Evolutionary conservation across 2,329 filamentous ascomycete species (phyloP), one percentile per base, ranked within the genome.

Genomic region (Ophiostoma triangulosporum): DNA sequence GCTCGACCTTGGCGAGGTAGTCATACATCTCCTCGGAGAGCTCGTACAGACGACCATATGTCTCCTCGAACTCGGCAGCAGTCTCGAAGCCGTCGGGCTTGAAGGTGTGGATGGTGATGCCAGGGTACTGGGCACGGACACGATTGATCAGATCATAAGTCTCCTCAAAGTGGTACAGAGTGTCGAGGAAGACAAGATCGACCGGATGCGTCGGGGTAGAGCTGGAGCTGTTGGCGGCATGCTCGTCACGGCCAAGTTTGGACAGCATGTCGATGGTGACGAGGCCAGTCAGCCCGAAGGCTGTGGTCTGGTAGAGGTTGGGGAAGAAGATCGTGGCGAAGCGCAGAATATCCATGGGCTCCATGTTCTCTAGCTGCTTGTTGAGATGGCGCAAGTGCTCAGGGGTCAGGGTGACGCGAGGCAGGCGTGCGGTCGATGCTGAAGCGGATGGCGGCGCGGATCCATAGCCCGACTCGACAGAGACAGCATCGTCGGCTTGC

Each of bases 1-100:
- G 93, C 74, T 98, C 93, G 49, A 98, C 93, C 75, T 98, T 98
- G 71, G 90, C 93, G 58, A 93, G 76, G 77, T 88, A 97, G 76
- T 98, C 93, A 70, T 98, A 98, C 64, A 91, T 78, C 64, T 96
- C 87, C 50, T 89, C 78, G 59, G 93, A 84, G 31, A 74, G 79
- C 66, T 95, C 86, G 83, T 90, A 98, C 48, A 97, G 73, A 60
- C 81, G 80, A 64, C 93, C 93, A 65, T 96, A 88, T 63, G 81
- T 83, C 57, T 77, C 73, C 66, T 88, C 85, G 64, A 98, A 96
- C 59, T 95, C 84, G 51, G 78, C 78, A 17, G 78, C 76, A 0
- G 77, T 89, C 54, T 84, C 77, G 63, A 79, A 78, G 51, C 84
- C 88, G 51, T 83, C 79, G 12, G 93, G 93, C 75, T 86, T 90